Base-by-base conservation (phyloP, 176 grass and related monocot species). In the Oryza glumipatula region DNA sequence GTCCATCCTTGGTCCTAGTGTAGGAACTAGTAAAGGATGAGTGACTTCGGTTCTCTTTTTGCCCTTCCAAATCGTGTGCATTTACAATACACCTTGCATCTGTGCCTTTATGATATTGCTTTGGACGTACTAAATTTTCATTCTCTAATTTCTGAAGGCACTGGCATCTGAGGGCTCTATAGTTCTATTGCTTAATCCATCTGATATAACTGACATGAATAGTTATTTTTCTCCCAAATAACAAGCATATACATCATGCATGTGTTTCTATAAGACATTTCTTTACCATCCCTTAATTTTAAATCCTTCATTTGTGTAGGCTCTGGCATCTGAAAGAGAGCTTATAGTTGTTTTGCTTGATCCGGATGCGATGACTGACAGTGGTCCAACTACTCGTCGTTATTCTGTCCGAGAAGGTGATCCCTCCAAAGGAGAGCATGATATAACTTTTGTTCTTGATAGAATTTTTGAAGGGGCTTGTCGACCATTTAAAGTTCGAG, bases 401-500 rank as follows among this genome's bases (percentile, higher is more conserved):
- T 77, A 92, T 83, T 96, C 88, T 81, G 84, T 73, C 81, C 90
- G 76, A 83, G 90, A 89, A 87, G 73, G 73, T 75, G 85, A 93
- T 90, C 65, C 88, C 45, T 79, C 89, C 56, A 92, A 83, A 84
- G 84, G 87, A 88, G 91, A 95, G 71, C 68, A 84, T 71, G 93
- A 88, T 71, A 79, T 94, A 68, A 92, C 91, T 66, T 95, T 90
- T 89, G 89, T 98, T 89, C 88, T 96, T 65, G 91, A 95, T 90
- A 93, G 96, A 92, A 91, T 98, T 90, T 98, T 98, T 85, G 96
- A 98, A 90, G 96, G 96, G 76, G 93, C 96, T 77, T 98, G 96
- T 51, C 86, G 96, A 79, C 96, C 96, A 60, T 98, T 98, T 87
- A 98, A 95, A 92, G 88, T 98, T 80, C 80, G 96, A 88, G 96